Conservation (phyloP, 129 eudicot genomes). For the Daucus carota region DH1_v3.0 NC_030383.2:48122001-48122500, state of each 20-base stretch:
- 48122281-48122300: not conserved
- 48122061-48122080: conserved; percentile 29
- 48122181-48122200: too few species aligned
- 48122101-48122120: conserved; percentile 25
- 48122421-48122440: not conserved
- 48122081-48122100: conserved; percentile 24
- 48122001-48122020: too few species aligned
- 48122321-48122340: not conserved
- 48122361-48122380: not conserved
- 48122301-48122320: not conserved
- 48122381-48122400: not conserved
- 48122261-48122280: not conserved
- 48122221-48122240: too few species aligned
- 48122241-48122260: too few species aligned
- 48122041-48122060: conserved; percentile 27
- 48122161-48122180: too few species aligned
- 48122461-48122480: not conserved
- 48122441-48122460: not conserved
- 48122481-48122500: not conserved
- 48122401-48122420: not conserved
- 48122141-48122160: not conserved
- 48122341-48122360: not conserved
- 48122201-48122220: too few species aligned
- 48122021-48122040: conserved; percentile 17
- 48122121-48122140: conserved; percentile 28